Conservation (phyloP, 1,139 yeast species). For the Candida freyschussii region DNA sequence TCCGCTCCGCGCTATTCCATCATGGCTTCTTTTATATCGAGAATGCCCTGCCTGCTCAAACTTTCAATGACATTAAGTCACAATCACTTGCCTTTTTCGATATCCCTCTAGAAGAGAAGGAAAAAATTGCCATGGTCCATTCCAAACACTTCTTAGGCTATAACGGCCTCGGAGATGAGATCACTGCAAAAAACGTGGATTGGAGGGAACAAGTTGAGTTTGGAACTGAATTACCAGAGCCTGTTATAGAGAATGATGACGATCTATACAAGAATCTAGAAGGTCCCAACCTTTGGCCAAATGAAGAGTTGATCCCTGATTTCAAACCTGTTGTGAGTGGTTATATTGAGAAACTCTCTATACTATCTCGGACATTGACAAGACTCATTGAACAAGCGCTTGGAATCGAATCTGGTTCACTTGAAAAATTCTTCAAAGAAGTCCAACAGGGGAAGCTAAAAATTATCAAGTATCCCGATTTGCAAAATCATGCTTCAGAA, state of each 20-base stretch:
- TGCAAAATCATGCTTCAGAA: slow-evolving; percentile 18
- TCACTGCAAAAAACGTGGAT: slow-evolving; percentile 55
- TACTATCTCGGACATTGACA: slow-evolving; percentile 40
- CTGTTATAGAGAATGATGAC: slow-evolving; percentile 32
- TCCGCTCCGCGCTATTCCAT: slow-evolving; percentile 52
- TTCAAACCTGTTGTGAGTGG: slow-evolving; percentile 42
- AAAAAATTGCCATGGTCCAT: slow-evolving; percentile 52
- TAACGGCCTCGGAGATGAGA: slow-evolving; percentile 60
- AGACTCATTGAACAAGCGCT: slow-evolving; percentile 51
- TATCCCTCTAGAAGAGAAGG: slow-evolving; percentile 48
- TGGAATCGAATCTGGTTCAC: slow-evolving; percentile 40
- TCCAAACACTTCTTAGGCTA: slow-evolving; percentile 68
- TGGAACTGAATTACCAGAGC: slow-evolving; percentile 55
- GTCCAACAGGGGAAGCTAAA: slow-evolving; percentile 53
- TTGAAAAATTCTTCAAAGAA: slow-evolving; percentile 46
- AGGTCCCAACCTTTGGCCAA: slow-evolving; percentile 66
- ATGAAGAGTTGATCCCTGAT: slow-evolving; percentile 41
- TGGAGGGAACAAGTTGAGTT: slow-evolving; percentile 53
- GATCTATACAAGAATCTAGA: slow-evolving; percentile 55
- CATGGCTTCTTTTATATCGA: slow-evolving; percentile 56
- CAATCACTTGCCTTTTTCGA: slow-evolving; percentile 48
- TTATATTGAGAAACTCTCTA: slow-evolving; percentile 46
- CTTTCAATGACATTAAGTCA: slow-evolving; percentile 38
- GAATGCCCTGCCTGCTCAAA: slow-evolving; percentile 29
- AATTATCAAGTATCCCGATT: slow-evolving; percentile 47